Conservation (phyloP, 257 asterid genomes). For the Leptodermis oblonga region DNA sequence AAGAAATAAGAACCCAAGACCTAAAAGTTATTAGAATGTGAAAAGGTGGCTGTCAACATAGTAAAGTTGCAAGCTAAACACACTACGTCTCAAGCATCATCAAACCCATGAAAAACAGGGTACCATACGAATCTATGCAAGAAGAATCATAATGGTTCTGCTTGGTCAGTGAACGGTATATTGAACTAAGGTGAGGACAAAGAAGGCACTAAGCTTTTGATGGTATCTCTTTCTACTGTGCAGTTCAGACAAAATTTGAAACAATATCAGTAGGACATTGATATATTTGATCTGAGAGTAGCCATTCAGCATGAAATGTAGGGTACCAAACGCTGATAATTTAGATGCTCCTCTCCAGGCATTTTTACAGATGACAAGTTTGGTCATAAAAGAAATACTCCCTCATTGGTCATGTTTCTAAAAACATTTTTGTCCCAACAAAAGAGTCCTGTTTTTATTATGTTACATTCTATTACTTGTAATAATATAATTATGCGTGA, state of each 20-base stretch:
- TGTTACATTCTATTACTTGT: too few relatives aligned
- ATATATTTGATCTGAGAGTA: background rate
- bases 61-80: background rate
- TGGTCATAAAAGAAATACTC: background rate
- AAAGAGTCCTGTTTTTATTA: too few relatives aligned
- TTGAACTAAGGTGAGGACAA: background rate
- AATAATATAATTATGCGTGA: too few relatives aligned
- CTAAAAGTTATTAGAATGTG: background rate
- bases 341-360: background rate
- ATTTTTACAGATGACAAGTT: background rate
- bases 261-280: background rate
- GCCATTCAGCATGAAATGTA: background rate
- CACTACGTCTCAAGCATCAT: background rate
- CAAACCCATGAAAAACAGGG: background rate
- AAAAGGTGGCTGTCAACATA: too few relatives aligned
- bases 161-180: background rate
- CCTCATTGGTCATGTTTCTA: too few relatives aligned
- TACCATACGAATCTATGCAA: background rate
- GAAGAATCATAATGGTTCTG: background rate
- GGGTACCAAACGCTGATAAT: too few relatives aligned
- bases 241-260: background rate
- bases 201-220: background rate
- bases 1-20: conserved; percentile 20
- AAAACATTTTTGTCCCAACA: too few relatives aligned
- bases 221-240: background rate